Conservation (phyloP, 176 grass and related monocot genomes). For the Oryza rufipogon region DNA sequence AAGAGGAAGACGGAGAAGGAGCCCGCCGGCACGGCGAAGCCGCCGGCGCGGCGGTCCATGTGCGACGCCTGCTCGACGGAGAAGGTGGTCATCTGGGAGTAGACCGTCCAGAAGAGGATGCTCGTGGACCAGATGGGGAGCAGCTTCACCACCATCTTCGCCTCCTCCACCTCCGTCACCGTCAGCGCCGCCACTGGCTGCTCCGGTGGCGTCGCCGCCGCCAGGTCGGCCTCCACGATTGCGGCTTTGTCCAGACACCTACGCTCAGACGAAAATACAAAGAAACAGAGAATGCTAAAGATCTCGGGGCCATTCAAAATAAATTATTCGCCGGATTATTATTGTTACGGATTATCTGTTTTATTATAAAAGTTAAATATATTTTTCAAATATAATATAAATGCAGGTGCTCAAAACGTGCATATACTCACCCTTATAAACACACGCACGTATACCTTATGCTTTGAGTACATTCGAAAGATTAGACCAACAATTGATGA, state of each 20-base stretch:
- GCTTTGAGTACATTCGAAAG: no score
- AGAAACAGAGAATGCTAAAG: background rate
- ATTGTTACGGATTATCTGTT: no score
- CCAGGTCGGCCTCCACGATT: constrained; percentile 3
- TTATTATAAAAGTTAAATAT: no score
- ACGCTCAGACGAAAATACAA: background rate
- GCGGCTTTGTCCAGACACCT: constrained; percentile 62
- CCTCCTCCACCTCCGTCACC: constrained; percentile 62
- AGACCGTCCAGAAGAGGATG: constrained; percentile 70
- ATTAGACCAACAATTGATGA: no score
- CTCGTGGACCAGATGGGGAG: constrained; percentile 66
- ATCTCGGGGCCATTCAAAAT: no score
- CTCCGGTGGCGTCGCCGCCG: constrained; percentile 25
- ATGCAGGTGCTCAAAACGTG: no score
- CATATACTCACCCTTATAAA: no score
- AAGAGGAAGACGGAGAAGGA: constrained; percentile 67
- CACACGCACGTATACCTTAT: no score
- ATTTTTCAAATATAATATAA: no score
- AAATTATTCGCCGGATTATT: no score
- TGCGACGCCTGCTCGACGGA: constrained; percentile 59
- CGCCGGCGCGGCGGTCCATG: constrained; percentile 53
- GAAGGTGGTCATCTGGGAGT: constrained; percentile 74
- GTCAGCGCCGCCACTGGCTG: constrained; percentile 28
- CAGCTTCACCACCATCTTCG: constrained; percentile 61
- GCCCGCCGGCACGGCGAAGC: constrained; percentile 49